Percentiles rank a stretch among this genome's conserved stretches.
These are phyloP conservation scores for Hypoxylon lenormandii DNA, from an alignment of 495 filamentous ascomycete genomes.

Conservation along the genomic window DNA sequence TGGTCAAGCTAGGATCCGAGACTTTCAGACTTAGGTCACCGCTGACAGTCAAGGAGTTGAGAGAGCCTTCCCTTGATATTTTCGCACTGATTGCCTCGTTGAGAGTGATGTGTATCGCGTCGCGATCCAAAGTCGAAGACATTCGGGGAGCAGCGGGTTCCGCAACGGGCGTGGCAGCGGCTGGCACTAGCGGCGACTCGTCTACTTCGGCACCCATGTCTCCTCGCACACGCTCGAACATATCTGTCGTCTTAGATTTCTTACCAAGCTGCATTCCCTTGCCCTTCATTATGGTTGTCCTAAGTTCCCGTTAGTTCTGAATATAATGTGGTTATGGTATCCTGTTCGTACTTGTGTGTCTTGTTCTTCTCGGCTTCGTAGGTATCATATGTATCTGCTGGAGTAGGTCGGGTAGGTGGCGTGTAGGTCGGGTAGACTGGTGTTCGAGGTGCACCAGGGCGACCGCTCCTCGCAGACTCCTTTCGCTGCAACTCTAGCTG, in stretches of 20 bases:
- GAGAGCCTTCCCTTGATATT: constrained; percentile 82
- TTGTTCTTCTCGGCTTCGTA: constrained; percentile 99
- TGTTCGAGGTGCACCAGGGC: constrained; percentile 70
- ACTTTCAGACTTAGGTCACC: constrained; percentile 91
- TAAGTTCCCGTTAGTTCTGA: constrained; percentile 44
- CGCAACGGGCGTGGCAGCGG: constrained; percentile 67
- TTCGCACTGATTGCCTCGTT: constrained; percentile 88
- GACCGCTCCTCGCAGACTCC: constrained; percentile 73
- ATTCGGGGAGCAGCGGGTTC: constrained; percentile 70
- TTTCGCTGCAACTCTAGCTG: constrained; percentile 98
- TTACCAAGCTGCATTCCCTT: constrained; percentile 99
- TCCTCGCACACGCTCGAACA: constrained; percentile 93
- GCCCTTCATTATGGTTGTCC: constrained; percentile 76
- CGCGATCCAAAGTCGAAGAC: constrained; percentile 76
- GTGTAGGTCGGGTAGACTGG: constrained; percentile 91
- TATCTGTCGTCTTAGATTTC: constrained; percentile 95
- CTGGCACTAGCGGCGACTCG: constrained; percentile 78
- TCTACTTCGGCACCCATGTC: constrained; percentile 85
- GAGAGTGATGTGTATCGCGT: constrained; percentile 85
- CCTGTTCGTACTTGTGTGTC: constrained; percentile 70
- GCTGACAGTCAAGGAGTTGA: constrained; percentile 86
- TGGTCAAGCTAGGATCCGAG: constrained; percentile 84
- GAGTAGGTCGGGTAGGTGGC: constrained; percentile 76
- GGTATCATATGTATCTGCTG: constrained; percentile 85
- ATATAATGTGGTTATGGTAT: neutral